phyloP scores from a whole-genome alignment of 179 eudicot species.

The Heliamphora pulchella region DNA sequence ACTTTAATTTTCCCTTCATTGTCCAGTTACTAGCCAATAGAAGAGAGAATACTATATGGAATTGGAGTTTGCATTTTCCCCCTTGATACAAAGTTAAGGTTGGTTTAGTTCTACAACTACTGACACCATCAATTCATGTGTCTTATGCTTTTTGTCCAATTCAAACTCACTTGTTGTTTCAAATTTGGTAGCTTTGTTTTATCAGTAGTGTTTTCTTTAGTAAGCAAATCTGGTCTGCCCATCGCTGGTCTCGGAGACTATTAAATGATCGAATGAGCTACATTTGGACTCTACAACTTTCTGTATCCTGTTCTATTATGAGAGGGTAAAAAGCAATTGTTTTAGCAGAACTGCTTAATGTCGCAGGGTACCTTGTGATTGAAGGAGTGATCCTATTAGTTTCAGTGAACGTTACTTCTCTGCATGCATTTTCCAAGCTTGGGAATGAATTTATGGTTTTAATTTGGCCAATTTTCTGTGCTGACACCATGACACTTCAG shows the following conservation, averaged over 20 bases:
- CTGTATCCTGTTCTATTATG: background rate
- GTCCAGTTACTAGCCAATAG: background rate
- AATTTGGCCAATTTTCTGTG: background rate
- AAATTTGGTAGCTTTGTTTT: background rate
- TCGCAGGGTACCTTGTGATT: background rate
- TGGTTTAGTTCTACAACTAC: background rate
- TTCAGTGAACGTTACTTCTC: background rate
- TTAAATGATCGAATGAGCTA: constrained; percentile 26
- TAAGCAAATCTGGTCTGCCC: background rate
- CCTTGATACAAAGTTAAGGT: background rate
- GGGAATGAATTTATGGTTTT: background rate
- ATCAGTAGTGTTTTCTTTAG: background rate
- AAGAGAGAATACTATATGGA: background rate
- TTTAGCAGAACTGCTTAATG: background rate
- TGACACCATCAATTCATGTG: background rate
- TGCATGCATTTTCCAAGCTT: background rate
- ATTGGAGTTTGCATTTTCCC: background rate
- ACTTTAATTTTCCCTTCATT: no score
- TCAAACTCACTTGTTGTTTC: background rate
- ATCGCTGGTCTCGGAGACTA: background rate
- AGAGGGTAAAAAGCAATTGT: background rate
- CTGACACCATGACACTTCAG: background rate
- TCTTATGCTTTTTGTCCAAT: background rate
- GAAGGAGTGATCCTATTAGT: background rate
- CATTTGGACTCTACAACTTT: constrained; percentile 36